Evolutionary conservation across 169 alveolate species (phyloP), one percentile per base, ranked within the genome.

Genomic region (Theileria equi): DNA sequence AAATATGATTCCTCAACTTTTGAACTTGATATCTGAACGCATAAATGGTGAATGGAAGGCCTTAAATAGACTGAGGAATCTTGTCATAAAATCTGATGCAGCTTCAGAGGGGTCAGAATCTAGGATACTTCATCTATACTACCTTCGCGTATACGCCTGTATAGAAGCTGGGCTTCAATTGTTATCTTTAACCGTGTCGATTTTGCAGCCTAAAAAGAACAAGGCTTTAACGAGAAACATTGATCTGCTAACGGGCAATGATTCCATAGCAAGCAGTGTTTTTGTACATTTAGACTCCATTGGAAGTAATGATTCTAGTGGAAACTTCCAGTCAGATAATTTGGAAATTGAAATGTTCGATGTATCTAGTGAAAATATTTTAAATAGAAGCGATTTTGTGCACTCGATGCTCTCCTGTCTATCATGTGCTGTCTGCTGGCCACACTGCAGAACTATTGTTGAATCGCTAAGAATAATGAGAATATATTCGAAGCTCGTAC

Each of bases 121-220:
- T 29, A 43, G 65, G 4, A 47, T 66, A 2, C 23, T 77, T 8
- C 80, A 77, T 19, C 69, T 77, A 34, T 77, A 77, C 68, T 77
- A 77, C 55, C 59, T 77, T 25, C 52, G 71, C 5, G 86, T 77
- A 16, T 67, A 77, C 49, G 86, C 86, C 19, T 67, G 79, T 41
- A 77, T 66, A 1, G 81, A 77, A 45, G 57, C 72, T n/a, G 70
- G 80, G 5, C 3, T 53, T 34, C 78, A 74, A 43, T 45, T 74
- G 25, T 28, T 74, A 59, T 28, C n/a, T n/a, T n/a, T n/a, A n/a
- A n/a, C n/a, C n/a, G n/a, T n/a, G n/a, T n/a, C n/a, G n/a, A n/a
- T n/a, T n/a, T n/a, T n/a, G n/a, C n/a, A n/a, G n/a, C n/a, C n/a
- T n/a, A n/a, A n/a, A n/a, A n/a, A n/a, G n/a, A n/a, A n/a, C n/a